Evolutionary conservation across 1,284 basidiomycete species (phyloP).

Genomic region (Melanopsichium pennsylvanicum): DNA sequence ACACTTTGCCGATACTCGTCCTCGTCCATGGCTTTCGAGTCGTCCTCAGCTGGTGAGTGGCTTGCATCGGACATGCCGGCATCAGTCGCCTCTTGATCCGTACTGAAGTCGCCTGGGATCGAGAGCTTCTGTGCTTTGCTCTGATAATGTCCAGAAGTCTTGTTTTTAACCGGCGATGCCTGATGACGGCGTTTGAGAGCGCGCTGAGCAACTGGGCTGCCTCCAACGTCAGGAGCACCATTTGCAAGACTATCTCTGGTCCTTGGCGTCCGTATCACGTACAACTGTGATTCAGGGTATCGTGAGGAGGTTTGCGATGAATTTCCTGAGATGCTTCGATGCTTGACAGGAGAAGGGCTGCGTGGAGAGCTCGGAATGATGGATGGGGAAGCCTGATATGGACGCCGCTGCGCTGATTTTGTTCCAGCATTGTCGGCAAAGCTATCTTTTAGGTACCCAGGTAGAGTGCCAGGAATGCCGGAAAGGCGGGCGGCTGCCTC

Average conservation of each 20-base stretch:
- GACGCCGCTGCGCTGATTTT: neutral
- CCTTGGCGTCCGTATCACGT: too few relatives aligned
- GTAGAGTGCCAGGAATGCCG: slow-evolving; percentile 37
- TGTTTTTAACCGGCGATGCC: slow-evolving; percentile 13
- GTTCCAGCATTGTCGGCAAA: neutral
- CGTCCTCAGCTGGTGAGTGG: neutral
- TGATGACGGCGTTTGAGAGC: slow-evolving; percentile 11
- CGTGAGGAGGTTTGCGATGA: slow-evolving; percentile 9
- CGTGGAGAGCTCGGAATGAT: neutral
- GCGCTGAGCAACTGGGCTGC: slow-evolving; percentile 5
- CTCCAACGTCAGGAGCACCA: too few relatives aligned
- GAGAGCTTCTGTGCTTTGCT: slow-evolving; percentile 9
- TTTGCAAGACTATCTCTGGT: too few relatives aligned
- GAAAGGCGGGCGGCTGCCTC: slow-evolving; percentile 27
- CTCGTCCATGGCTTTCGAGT: slow-evolving; percentile 11
- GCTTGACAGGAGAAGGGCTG: slow-evolving; percentile 13
- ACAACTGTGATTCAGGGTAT: too few relatives aligned
- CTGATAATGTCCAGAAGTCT: neutral
- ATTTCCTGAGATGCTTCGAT: neutral
- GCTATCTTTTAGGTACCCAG: slow-evolving; percentile 32
- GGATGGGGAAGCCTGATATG: neutral
- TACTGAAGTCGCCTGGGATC: slow-evolving; percentile 20
- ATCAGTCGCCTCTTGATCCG: slow-evolving; percentile 1
- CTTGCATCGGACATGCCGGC: slow-evolving; percentile 29
- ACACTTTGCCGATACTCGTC: slow-evolving; percentile 4